phyloP scores from a whole-genome alignment of 2,329 filamentous ascomycete genomes.

The Xylaria digitata region DNA sequence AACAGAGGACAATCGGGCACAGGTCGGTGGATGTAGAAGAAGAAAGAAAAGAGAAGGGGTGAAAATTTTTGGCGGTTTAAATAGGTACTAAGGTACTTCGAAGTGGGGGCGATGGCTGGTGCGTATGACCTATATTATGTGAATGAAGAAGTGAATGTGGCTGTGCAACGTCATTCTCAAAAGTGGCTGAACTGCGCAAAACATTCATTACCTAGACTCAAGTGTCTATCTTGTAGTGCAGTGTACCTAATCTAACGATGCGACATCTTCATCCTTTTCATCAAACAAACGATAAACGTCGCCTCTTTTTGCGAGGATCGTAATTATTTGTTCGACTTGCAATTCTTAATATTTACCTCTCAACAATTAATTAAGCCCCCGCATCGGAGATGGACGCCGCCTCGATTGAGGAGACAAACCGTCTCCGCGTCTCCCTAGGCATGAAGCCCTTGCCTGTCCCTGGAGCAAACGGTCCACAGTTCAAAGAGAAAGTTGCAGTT shows the following conservation, averaged over 20 bases:
- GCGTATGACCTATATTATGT: background rate
- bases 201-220: background rate
- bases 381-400: slow-evolving; percentile 68
- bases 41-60: slow-evolving; percentile 50
- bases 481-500: slow-evolving; percentile 53
- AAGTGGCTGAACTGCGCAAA: slow-evolving; percentile 4
- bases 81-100: slow-evolving; percentile 28
- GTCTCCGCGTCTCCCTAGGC: slow-evolving; percentile 87
- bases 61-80: slow-evolving; percentile 41
- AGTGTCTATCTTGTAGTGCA: background rate
- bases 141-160: background rate
- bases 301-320: background rate
- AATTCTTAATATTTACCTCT: background rate
- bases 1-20: slow-evolving; percentile 84
- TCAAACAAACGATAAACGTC: slow-evolving; percentile 4
- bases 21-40: slow-evolving; percentile 72
- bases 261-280: slow-evolving; percentile 23
- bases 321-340: background rate
- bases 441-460: slow-evolving; percentile 90
- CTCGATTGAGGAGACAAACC: slow-evolving; percentile 92
- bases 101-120: slow-evolving; percentile 36
- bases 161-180: background rate
- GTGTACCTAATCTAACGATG: slow-evolving; percentile 1
- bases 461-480: slow-evolving; percentile 62
- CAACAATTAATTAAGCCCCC: background rate